Base-by-base conservation (phyloP, 2,329 filamentous ascomycete genomes). In the Alternaria burnsii region DNA sequence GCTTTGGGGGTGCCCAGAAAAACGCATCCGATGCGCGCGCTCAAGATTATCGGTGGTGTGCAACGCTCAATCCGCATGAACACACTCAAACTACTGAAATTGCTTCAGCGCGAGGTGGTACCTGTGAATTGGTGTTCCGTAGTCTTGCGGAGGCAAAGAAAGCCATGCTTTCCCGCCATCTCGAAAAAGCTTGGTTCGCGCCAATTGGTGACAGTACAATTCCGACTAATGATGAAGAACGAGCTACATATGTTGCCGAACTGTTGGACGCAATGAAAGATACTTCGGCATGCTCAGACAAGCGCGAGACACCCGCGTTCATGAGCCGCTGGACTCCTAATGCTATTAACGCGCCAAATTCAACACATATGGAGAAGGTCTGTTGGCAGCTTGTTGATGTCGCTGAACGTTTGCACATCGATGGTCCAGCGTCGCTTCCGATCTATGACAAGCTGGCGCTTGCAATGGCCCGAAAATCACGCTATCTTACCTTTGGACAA, bases 341-440 rank as follows among this genome's bases (percentile, higher is more conserved):
- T 24, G 48, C 48, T 20, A 40, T 24, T 14, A 12, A 36, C 6
- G 32, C 30, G 16, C 22, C 24, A n/a, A 4, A 62, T 24, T 4
- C 34, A 12, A 26, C 52, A 10, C 43, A 52, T 5, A 59, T 65
- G 51, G 65, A 67, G 53, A 65, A 55, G 43, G 59, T 67, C 1
- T 67, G 62, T 41, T 65, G 65, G 62, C 34, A 61, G 12, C 55
- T 67, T 30, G 30, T 58, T 16, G 54, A 61, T 9, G 38, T 58
- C 14, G 58, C 59, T 7, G 59, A 51, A 43, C 52, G 44, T 16
- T 41, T 67, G 14, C 62, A 67, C 14, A 18, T 18, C 6, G 18
- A 53, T 2, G 65, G 65, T 6, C 65, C 62, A 11, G 12, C 14
- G 18, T 24, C 38, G 8, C 28, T 55, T 3, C 46, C 48, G 16